phyloP scores from a whole-genome alignment of 805 yeast species.

The Candida succiphila region DNA sequence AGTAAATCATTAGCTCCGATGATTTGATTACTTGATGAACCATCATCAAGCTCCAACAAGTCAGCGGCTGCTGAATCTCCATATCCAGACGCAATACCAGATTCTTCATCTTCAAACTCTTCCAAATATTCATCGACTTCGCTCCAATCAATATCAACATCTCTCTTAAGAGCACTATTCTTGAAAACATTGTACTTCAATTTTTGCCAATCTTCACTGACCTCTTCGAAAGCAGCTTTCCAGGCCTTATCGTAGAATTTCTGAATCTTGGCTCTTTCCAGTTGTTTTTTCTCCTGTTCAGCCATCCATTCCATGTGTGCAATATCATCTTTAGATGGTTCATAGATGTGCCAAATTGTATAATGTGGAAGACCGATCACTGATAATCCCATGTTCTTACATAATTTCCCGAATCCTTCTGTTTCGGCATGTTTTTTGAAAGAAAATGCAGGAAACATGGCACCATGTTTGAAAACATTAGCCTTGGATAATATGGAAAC shows the following conservation, averaged over 20 bases:
- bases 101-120: slow-evolving; percentile 12
- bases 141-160: slow-evolving; percentile 56
- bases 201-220: slow-evolving; percentile 57
- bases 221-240: slow-evolving; percentile 76
- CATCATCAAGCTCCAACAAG: slow-evolving; percentile 6
- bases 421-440: slow-evolving; percentile 94
- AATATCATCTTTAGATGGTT: slow-evolving; percentile 85
- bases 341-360: slow-evolving; percentile 90
- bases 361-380: slow-evolving; percentile 89
- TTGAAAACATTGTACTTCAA: slow-evolving; percentile 66
- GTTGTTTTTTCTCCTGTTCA: slow-evolving; percentile 55
- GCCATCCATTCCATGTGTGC: slow-evolving; percentile 82
- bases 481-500: slow-evolving; percentile 87
- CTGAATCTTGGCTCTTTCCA: slow-evolving; percentile 55
- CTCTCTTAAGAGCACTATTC: slow-evolving; percentile 56
- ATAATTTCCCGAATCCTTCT: slow-evolving; percentile 86
- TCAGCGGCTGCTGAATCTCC: slow-evolving; percentile 4
- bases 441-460: slow-evolving; percentile 91
- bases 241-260: slow-evolving; percentile 66
- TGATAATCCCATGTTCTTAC: slow-evolving; percentile 73
- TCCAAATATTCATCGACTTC: slow-evolving; percentile 42
- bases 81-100: slow-evolving; percentile 1
- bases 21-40: slow-evolving; percentile 1
- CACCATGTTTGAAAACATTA: slow-evolving; percentile 73
- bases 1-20: slow-evolving; percentile 8